Percentiles rank a stretch among this genome's conserved stretches.
These are phyloP conservation scores for Chytriomyces sp. DNA, from an alignment of 192 early-diverging fungal species.

Conservation along the genomic window DNA sequence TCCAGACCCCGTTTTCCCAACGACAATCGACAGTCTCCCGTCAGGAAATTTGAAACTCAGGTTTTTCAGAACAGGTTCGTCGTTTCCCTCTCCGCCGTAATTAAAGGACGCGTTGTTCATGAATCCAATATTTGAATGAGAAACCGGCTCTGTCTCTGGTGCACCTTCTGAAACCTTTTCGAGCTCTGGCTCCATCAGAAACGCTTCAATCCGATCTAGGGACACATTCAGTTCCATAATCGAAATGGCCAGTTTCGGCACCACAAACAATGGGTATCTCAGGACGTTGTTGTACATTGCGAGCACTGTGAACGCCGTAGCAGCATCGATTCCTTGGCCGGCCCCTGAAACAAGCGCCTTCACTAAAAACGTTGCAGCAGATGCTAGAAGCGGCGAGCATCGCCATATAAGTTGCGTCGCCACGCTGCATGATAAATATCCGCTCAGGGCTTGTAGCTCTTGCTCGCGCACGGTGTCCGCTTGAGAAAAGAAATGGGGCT, in stretches of 20 bases:
- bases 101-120: constrained; percentile 23
- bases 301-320: constrained; percentile 66
- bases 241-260: constrained; percentile 60
- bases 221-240: constrained; percentile 57
- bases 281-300: constrained; percentile 65
- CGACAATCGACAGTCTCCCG: constrained; percentile 12
- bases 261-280: constrained; percentile 53
- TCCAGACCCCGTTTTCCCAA: constrained; percentile 32
- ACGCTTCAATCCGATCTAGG: constrained; percentile 50
- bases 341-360: constrained; percentile 45
- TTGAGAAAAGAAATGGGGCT: constrained; percentile 36
- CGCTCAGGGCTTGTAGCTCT: constrained; percentile 34
- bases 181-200: constrained; percentile 35
- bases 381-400: constrained; percentile 57
- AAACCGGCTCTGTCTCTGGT: neutral
- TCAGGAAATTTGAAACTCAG: constrained; percentile 26
- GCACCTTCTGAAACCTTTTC: neutral
- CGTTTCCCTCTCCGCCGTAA: constrained; percentile 1
- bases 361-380: constrained; percentile 57
- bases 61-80: constrained; percentile 6
- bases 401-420: constrained; percentile 55
- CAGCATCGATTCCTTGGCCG: constrained; percentile 63
- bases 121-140: constrained; percentile 9
- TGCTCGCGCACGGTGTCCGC: constrained; percentile 26
- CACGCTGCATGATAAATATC: constrained; percentile 34